A percentile compares a stretch with the other conserved stretches of the same genome.
Conservation (phyloP, 1,139 yeast species). For the Scheffersomyces lignicola region DNA sequence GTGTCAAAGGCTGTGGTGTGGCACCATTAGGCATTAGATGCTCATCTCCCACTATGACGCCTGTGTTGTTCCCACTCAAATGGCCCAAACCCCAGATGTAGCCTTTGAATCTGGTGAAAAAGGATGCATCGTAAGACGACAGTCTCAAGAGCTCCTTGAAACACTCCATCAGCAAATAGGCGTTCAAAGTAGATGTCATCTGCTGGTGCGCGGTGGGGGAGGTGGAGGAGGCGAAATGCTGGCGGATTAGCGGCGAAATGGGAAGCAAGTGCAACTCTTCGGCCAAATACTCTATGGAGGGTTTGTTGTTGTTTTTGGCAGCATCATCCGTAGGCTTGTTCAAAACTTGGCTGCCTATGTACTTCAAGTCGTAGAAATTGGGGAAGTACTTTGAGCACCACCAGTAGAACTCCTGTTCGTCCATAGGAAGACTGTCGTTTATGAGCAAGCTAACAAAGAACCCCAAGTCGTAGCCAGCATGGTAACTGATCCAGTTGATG, state of each 20-base stretch:
- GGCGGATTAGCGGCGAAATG: conserved; percentile 50
- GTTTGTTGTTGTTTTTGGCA: conserved; percentile 30
- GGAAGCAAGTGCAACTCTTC: conserved; percentile 60
- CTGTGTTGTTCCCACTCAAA: conserved; percentile 18
- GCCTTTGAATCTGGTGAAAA: conserved; percentile 48
- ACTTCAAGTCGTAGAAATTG: conserved; percentile 79
- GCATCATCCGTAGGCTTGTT: conserved; percentile 20
- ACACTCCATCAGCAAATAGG: conserved; percentile 58
- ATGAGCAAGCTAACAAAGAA: conserved; percentile 77
- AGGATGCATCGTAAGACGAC: conserved; percentile 33
- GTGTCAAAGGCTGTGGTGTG: conserved; percentile 25
- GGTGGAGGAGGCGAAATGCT: conserved; percentile 43
- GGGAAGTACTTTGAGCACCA: conserved; percentile 79
- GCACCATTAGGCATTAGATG: conserved; percentile 15
- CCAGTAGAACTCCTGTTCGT: conserved; percentile 75
- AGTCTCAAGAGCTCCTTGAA: conserved; percentile 55
- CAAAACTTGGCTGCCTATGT: conserved; percentile 60
- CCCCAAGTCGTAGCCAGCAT: conserved; percentile 94
- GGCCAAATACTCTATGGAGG: conserved; percentile 51
- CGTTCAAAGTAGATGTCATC: conserved; percentile 49
- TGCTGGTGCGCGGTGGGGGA: conserved; percentile 37
- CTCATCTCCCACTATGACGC: conserved; percentile 10
- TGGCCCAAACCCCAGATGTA: conserved; percentile 54
- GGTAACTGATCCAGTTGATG: conserved; percentile 88
- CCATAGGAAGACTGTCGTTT: conserved; percentile 76